A percentile compares a stretch with the other conserved stretches of the same genome.
Evolutionary conservation across 164 flowering plant genomes (phyloP).

Genomic region (Kalanchoe fedtschenkoi): DNA sequence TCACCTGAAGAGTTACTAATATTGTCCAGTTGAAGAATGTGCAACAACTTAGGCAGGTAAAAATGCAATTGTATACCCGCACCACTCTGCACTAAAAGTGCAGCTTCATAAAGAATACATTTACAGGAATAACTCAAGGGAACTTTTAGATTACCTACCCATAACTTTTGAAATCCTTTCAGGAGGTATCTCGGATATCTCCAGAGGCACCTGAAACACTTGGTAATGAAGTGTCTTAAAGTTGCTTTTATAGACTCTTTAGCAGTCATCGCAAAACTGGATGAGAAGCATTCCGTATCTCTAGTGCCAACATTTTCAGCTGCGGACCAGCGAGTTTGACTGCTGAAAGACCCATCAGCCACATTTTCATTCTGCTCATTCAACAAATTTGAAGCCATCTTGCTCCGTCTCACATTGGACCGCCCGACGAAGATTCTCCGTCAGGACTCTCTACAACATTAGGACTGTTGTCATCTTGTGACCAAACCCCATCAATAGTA

Average conservation of each 20-base stretch:
- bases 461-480: conserved; percentile 32
- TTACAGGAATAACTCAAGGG: background rate
- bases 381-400: conserved; percentile 47
- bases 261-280: conserved; percentile 34
- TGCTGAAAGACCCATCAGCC: conserved; percentile 27
- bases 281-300: conserved; percentile 28
- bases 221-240: conserved; percentile 37
- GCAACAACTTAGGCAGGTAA: conserved; percentile 61
- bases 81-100: conserved; percentile 42
- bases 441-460: conserved; percentile 18
- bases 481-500: conserved; percentile 74
- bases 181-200: conserved; percentile 29
- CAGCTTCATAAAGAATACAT: background rate
- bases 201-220: conserved; percentile 59
- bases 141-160: conserved; percentile 41
- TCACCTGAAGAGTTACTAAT: conserved; percentile 58
- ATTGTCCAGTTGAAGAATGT: conserved; percentile 47
- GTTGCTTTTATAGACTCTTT: conserved; percentile 57
- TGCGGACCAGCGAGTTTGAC: conserved; percentile 20
- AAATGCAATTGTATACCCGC: conserved; percentile 56
- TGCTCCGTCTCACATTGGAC: conserved; percentile 48
- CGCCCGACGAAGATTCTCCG: conserved; percentile 14
- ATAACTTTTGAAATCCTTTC: conserved; percentile 34
- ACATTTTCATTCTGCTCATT: conserved; percentile 45
- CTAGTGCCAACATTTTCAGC: conserved; percentile 26